Evolutionary conservation across 2,329 filamentous ascomycete genomes (phyloP).

Genomic region (Trichoderma sp.): DNA sequence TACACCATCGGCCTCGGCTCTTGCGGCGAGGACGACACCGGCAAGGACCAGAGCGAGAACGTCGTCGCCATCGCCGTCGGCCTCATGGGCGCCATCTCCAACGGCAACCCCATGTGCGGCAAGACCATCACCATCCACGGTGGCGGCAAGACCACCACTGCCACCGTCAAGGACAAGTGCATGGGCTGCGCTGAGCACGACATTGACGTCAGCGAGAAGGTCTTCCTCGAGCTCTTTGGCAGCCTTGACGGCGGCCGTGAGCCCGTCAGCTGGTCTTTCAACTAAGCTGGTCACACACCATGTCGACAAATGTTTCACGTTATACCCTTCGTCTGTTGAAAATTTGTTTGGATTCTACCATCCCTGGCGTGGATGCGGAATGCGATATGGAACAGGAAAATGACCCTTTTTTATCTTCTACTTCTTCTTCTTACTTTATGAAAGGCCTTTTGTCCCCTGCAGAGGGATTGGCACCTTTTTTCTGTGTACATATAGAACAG

Average conservation of each 20-base stretch:
- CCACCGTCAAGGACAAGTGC: conserved; percentile 74
- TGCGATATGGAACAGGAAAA: conserved; percentile 26
- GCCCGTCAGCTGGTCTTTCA: conserved; percentile 52
- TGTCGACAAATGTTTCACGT: conserved; percentile 7
- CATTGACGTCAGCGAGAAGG: conserved; percentile 63
- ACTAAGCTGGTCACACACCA: conserved; percentile 34
- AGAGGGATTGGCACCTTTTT: conserved; percentile 10
- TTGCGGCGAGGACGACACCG: conserved; percentile 66
- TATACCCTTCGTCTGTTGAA: conserved; percentile 27
- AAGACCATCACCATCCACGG: conserved; percentile 65
- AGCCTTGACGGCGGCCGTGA: conserved; percentile 49
- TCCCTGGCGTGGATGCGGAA: conserved; percentile 28
- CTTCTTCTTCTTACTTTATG: background rate
- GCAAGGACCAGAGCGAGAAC: conserved; percentile 55
- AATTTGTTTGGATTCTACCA: conserved; percentile 22
- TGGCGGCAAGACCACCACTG: conserved; percentile 60
- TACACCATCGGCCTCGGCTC: conserved; percentile 69
- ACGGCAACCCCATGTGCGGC: conserved; percentile 71
- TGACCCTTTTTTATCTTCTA: background rate
- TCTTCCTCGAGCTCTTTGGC: conserved; percentile 58
- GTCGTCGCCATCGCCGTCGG: conserved; percentile 69
- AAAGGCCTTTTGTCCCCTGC: background rate
- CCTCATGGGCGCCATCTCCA: conserved; percentile 66
- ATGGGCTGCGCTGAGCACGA: conserved; percentile 60
- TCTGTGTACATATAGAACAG: conserved; percentile 29